Conservation (phyloP, 164 flowering plant genomes). For the Kalanchoe fedtschenkoi region DNA sequence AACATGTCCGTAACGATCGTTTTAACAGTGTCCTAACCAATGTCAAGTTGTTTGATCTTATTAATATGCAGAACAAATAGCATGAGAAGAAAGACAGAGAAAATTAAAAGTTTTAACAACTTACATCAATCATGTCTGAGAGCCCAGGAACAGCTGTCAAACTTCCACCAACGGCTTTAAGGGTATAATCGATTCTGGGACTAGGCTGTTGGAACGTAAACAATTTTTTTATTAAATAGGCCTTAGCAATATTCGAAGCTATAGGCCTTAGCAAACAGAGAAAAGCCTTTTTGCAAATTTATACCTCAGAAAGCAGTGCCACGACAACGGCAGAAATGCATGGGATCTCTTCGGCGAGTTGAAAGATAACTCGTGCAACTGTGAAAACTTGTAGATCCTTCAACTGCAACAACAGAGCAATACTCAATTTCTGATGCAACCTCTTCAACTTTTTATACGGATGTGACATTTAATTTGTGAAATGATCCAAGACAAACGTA, state of each 20-base stretch:
- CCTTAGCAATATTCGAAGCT: too few relatives aligned
- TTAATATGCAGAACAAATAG: not conserved
- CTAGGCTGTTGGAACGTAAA: constrained; percentile 46
- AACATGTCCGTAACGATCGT: constrained; percentile 86
- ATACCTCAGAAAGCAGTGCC: constrained; percentile 92
- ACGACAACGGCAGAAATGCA: constrained; percentile 97
- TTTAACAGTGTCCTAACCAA: constrained; percentile 74
- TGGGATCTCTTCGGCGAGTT: constrained; percentile 95
- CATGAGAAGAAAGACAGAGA: not conserved
- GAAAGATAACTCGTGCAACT: constrained; percentile 87
- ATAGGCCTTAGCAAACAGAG: too few relatives aligned
- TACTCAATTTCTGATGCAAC: too few relatives aligned
- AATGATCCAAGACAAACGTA: not conserved
- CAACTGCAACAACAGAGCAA: constrained; percentile 38
- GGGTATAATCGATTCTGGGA: constrained; percentile 83
- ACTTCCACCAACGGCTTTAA: constrained; percentile 99
- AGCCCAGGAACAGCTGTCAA: constrained; percentile 92
- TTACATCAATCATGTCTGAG: constrained; percentile 97
- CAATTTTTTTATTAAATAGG: too few relatives aligned
- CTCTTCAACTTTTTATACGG: too few relatives aligned
- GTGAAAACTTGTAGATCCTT: constrained; percentile 96
- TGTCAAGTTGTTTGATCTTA: not conserved
- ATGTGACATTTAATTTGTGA: not conserved
- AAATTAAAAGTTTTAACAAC: constrained; percentile 13
- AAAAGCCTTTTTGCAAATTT: not conserved